Base-by-base conservation (phyloP, 75 land plant genomes). In the Cryptomeria japonica region DNA sequence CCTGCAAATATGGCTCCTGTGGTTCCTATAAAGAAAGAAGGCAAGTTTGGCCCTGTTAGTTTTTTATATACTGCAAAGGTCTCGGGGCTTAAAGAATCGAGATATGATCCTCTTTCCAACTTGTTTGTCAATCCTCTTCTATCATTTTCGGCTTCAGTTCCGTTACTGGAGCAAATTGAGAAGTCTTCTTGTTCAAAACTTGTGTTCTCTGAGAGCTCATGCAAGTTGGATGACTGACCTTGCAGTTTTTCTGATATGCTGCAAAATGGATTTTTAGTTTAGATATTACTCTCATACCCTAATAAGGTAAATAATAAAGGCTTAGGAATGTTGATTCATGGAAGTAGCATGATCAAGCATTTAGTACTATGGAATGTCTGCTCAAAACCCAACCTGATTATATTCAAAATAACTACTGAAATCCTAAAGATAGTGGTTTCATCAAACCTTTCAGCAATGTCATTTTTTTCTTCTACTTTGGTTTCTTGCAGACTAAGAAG, bases 21-120 rank as follows among this genome's bases (percentile, higher is more conserved):
- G 19, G 88, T 89, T 32, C 90, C 90, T 28, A 73, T 22, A 14
- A 87, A 61, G 38, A 75, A 31, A 47, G 36, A 89, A 51, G 80
- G 88, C 88, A 88, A 86, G 73, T 87, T 80, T 78, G 90, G 64
- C 22, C 83, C 80, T 37, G 73, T 86, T 16, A 89, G 42, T 46
- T 87, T 76, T 41, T 6, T 61, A 61, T 61, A 61, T 22, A 61
- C 68, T 61, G 28, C 25, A 19, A 61, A 22, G 68, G 25, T 61
- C 25, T 19, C 28, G 2, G 5, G 25, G 5, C 68, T 61, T 22
- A 61, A 61, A 22, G 25, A 61, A 19, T 22, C 18, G 68, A 61
- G 28, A 61, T 61, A 19, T 61, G 25, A 19, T 61, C 68, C 28
- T 19, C 25, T 56, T 61, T 61, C 22, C 68, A 61, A 61, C 68